Percentiles rank a stretch among this genome's conserved stretches.
phyloP scores from a whole-genome alignment of 441 rosid genomes.

The Syzygium malaccense region DNA sequence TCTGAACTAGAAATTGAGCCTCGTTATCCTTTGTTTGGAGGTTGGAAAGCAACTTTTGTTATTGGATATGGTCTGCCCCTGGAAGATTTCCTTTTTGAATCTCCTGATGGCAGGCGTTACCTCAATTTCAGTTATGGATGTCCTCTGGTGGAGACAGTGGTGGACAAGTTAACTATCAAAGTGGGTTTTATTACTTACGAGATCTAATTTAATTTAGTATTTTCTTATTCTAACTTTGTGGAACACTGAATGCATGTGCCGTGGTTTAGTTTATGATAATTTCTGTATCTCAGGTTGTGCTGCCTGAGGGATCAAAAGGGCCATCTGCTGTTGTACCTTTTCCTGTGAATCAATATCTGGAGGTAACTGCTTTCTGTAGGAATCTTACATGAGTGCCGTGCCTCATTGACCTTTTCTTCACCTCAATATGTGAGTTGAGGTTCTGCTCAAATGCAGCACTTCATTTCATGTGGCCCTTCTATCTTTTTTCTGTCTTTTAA shows the following conservation, averaged over 20 bases:
- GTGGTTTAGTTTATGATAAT: background rate
- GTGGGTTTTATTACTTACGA: slow-evolving; percentile 31
- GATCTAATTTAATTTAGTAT: slow-evolving; percentile 1
- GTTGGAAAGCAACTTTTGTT: slow-evolving; percentile 92
- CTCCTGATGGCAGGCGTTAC: slow-evolving; percentile 83
- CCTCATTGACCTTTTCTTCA: background rate
- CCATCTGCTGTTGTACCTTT: slow-evolving; percentile 80
- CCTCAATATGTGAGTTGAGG: background rate
- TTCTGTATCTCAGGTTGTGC: slow-evolving; percentile 57
- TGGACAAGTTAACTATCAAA: slow-evolving; percentile 82
- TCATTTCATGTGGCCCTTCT: background rate
- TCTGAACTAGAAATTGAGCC: slow-evolving; percentile 97
- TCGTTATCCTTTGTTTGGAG: slow-evolving; percentile 96
- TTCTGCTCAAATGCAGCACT: background rate
- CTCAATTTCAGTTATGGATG: slow-evolving; percentile 96
- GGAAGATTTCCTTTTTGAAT: slow-evolving; percentile 85
- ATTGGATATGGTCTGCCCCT: slow-evolving; percentile 89
- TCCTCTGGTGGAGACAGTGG: slow-evolving; percentile 78
- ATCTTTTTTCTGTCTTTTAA: background rate
- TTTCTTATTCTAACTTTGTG: background rate
- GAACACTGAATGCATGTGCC: background rate
- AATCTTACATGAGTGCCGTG: background rate
- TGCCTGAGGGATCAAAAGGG: slow-evolving; percentile 93
- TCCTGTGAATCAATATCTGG: slow-evolving; percentile 65
- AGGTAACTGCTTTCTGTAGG: slow-evolving; percentile 37